These are phyloP conservation scores for Malassezia dermatis DNA, from an alignment of 1,284 basidiomycete species.

Conservation along the genomic window DNA sequence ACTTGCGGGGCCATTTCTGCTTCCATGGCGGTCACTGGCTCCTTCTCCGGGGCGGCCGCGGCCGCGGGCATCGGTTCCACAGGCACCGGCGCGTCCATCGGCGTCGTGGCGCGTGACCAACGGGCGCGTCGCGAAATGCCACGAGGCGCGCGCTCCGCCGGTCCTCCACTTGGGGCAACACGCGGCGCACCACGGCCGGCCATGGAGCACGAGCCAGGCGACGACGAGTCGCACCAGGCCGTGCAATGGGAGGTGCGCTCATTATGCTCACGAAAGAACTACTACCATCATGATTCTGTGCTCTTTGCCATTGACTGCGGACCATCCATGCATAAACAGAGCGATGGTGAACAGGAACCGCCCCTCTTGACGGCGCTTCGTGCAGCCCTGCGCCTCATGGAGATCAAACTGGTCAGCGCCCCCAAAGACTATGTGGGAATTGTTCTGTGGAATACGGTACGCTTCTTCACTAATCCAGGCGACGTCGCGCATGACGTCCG, in stretches of 20 bases:
- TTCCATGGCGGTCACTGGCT: neutral
- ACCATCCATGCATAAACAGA: slow-evolving; percentile 62
- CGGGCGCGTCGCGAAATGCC: slow-evolving; percentile 3
- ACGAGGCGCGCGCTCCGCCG: slow-evolving; percentile 1
- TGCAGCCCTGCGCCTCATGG: slow-evolving; percentile 70
- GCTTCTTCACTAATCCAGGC: slow-evolving; percentile 26
- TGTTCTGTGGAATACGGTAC: slow-evolving; percentile 80
- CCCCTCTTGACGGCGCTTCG: slow-evolving; percentile 59
- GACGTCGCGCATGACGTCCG: slow-evolving; percentile 11
- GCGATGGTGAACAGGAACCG: slow-evolving; percentile 27
- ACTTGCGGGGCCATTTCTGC: neutral
- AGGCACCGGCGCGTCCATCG: slow-evolving; percentile 6
- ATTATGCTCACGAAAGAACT: neutral
- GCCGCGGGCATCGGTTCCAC: neutral
- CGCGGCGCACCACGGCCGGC: neutral
- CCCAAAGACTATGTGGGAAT: slow-evolving; percentile 81
- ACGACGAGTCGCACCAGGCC: slow-evolving; percentile 5
- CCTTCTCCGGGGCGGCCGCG: neutral
- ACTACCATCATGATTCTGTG: slow-evolving; percentile 29
- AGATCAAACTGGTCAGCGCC: slow-evolving; percentile 75
- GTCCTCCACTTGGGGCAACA: neutral
- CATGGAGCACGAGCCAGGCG: neutral
- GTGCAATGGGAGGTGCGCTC: slow-evolving; percentile 15
- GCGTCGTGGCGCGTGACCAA: neutral
- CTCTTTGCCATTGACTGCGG: slow-evolving; percentile 90